These are phyloP conservation scores for Fusarium acutatum DNA, from an alignment of 2,329 filamentous ascomycete species.

Conservation along the genomic window DNA sequence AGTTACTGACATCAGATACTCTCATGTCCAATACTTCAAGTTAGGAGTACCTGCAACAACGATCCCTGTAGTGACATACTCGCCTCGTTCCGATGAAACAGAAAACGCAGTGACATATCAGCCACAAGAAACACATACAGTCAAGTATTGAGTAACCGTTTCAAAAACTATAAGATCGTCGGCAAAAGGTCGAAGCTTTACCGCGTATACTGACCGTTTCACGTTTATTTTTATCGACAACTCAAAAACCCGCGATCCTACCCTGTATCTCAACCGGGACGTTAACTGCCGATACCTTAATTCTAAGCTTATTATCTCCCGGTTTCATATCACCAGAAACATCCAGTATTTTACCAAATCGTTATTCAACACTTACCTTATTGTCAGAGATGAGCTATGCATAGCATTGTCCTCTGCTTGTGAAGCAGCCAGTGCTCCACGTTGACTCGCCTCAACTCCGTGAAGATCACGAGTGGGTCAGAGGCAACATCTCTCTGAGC, in stretches of 20 bases:
- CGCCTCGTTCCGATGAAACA: not conserved
- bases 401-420: not conserved
- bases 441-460: not conserved
- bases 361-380: accelerated
- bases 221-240: slow-evolving; percentile 12
- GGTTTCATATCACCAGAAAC: not conserved
- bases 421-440: slow-evolving; percentile 1
- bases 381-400: not conserved
- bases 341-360: not conserved
- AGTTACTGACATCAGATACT: not conserved
- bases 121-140: not conserved
- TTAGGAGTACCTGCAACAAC: accelerated
- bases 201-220: not conserved
- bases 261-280: not conserved
- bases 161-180: not conserved
- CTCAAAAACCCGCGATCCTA: not conserved
- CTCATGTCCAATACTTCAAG: not conserved
- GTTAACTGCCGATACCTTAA: not conserved
- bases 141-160: not conserved
- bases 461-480: slow-evolving; percentile 5
- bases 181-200: not conserved
- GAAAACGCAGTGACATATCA: not conserved
- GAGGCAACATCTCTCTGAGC: not conserved
- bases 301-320: not conserved
- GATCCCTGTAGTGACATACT: not conserved